Evolutionary conservation across 2,329 filamentous ascomycete species (phyloP).

Genomic region (Venturia aucupariae): DNA sequence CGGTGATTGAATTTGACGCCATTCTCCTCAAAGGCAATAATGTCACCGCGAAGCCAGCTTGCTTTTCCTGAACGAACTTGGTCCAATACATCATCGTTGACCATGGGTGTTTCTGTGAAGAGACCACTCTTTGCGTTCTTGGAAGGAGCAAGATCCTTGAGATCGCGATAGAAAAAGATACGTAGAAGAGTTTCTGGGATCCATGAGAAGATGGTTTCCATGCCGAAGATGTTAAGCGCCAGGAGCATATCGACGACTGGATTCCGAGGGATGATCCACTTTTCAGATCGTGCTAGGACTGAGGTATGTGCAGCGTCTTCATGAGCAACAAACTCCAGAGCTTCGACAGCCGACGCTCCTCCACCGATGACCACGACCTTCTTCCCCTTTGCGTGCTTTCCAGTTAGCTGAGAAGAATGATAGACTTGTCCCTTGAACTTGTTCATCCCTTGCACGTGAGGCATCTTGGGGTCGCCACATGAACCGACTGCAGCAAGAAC

Average conservation of each 20-base stretch:
- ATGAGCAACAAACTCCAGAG: conserved; percentile 65
- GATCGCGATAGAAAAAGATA: conserved; percentile 74
- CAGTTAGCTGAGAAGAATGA: conserved; percentile 68
- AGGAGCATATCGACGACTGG: conserved; percentile 63
- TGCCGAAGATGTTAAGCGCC: conserved; percentile 68
- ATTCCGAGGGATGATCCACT: conserved; percentile 82
- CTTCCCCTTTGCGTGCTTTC: conserved; percentile 63
- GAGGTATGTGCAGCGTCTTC: conserved; percentile 58
- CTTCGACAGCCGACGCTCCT: conserved; percentile 73
- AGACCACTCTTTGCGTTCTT: conserved; percentile 47
- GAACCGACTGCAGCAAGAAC: conserved; percentile 71
- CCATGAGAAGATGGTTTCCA: conserved; percentile 65
- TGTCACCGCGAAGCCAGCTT: conserved; percentile 74
- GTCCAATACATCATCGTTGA: conserved; percentile 72
- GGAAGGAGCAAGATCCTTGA: conserved; percentile 61
- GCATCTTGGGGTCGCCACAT: conserved; percentile 69
- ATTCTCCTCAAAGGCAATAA: conserved; percentile 52
- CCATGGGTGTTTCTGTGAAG: conserved; percentile 81
- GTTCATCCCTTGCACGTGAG: conserved; percentile 59
- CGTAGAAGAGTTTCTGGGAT: conserved; percentile 68
- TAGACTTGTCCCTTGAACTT: conserved; percentile 62
- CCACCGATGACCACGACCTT: conserved; percentile 68
- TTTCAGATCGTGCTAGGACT: conserved; percentile 63
- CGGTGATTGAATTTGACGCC: conserved; percentile 66
- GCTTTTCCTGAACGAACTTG: conserved; percentile 63